These are phyloP conservation scores for Mortierella sp. DNA, from an alignment of 371 early-diverging fungal species.

Conservation along the genomic window DNA sequence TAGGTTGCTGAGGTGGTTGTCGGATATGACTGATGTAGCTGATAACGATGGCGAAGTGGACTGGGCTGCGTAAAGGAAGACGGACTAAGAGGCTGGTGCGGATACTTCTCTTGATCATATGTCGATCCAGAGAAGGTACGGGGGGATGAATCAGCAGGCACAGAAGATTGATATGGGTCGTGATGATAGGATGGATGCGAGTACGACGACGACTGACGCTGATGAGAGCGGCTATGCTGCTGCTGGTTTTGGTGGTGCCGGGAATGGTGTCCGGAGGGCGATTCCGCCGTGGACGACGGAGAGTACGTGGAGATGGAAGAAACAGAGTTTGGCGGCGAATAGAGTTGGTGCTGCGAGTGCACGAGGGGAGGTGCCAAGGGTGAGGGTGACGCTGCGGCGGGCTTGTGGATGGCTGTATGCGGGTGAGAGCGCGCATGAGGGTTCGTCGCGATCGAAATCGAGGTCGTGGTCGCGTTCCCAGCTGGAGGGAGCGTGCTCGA, in stretches of 20 bases:
- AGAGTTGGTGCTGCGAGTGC: conserved; percentile 6
- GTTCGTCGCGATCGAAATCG: neutral
- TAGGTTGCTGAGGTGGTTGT: neutral
- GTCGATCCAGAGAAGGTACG: conserved; percentile 19
- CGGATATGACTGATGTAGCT: neutral
- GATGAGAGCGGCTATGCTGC: neutral
- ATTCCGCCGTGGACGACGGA: neutral
- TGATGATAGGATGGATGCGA: neutral
- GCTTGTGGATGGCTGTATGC: too few species aligned
- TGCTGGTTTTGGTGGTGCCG: conserved; percentile 1
- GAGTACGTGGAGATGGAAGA: conserved; percentile 13
- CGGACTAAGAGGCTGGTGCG: conserved; percentile 5
- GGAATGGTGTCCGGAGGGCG: conserved; percentile 7
- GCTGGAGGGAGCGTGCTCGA: too few species aligned
- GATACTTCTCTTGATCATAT: conserved; percentile 10
- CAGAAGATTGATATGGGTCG: conserved; percentile 12
- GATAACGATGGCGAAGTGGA: conserved; percentile 7
- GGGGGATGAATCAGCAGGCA: conserved; percentile 26
- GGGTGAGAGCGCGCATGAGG: conserved; percentile 2
- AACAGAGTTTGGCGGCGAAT: conserved; percentile 9
- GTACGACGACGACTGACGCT: neutral
- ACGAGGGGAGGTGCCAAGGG: conserved; percentile 1
- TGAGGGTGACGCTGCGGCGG: too few species aligned
- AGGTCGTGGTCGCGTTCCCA: too few species aligned
- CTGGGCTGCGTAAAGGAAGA: conserved; percentile 11